phyloP scores from a whole-genome alignment of 129 eudicot genomes.

The Calendula officinalis region DNA sequence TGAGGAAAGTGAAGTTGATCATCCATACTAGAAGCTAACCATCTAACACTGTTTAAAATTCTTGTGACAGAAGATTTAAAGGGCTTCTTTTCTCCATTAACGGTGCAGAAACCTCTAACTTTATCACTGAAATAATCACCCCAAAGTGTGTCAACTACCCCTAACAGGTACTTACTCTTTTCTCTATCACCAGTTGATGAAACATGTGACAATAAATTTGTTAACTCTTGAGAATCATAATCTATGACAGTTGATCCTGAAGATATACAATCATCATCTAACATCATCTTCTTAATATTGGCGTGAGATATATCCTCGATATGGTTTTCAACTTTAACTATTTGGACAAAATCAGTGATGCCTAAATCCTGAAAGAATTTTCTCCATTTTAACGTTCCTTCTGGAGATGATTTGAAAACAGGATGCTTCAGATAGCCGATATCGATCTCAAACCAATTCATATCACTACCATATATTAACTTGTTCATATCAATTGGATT shows the following conservation, averaged over 20 bases:
- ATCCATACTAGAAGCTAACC: constrained; percentile 58
- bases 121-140: constrained; percentile 51
- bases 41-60: constrained; percentile 37
- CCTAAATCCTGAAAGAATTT: constrained; percentile 60
- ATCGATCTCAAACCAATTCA: constrained; percentile 60
- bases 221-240: constrained; percentile 62
- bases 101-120: constrained; percentile 41
- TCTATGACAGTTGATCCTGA: constrained; percentile 42
- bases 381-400: constrained; percentile 49
- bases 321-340: constrained; percentile 39
- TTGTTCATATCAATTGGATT: constrained; percentile 43
- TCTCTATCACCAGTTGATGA: constrained; percentile 38
- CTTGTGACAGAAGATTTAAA: constrained; percentile 47
- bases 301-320: constrained; percentile 38
- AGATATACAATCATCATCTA: constrained; percentile 35
- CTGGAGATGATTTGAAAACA: constrained; percentile 28
- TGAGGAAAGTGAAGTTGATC: constrained; percentile 54
- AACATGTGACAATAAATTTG: constrained; percentile 36
- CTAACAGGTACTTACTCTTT: constrained; percentile 54
- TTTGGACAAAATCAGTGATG: constrained; percentile 57
- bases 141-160: constrained; percentile 63
- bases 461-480: constrained; percentile 41
- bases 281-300: constrained; percentile 29
- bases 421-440: constrained; percentile 42
- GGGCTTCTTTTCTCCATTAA: constrained; percentile 31